These are phyloP conservation scores for Marasmius fiardii DNA, from an alignment of 1,284 basidiomycete genomes.

Conservation along the genomic window DNA sequence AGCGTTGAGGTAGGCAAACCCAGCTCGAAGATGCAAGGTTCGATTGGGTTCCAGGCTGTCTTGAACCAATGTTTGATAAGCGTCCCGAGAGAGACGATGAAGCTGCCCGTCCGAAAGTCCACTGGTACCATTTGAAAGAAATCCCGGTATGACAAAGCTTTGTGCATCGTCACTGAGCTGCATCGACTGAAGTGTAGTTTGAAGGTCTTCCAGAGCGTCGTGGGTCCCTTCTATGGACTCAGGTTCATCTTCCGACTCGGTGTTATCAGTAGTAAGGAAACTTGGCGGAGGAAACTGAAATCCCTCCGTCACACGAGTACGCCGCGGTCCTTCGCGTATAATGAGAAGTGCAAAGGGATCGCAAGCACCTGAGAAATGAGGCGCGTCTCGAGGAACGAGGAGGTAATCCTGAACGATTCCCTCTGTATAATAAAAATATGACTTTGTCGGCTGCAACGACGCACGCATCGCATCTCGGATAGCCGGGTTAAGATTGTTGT, in stretches of 20 bases:
- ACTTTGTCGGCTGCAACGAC: slow-evolving; percentile 54
- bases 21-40: slow-evolving; percentile 42
- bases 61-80: slow-evolving; percentile 35
- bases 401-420: slow-evolving; percentile 77
- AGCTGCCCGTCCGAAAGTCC: slow-evolving; percentile 41
- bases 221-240: slow-evolving; percentile 17
- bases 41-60: slow-evolving; percentile 20
- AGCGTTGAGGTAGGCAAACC: slow-evolving; percentile 49
- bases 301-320: slow-evolving; percentile 43
- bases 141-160: slow-evolving; percentile 33
- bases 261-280: slow-evolving; percentile 27
- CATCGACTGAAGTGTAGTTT: slow-evolving; percentile 40
- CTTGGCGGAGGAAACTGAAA: slow-evolving; percentile 55
- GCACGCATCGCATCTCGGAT: slow-evolving; percentile 64
- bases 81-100: slow-evolving; percentile 39
- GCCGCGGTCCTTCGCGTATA: slow-evolving; percentile 38
- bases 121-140: slow-evolving; percentile 36
- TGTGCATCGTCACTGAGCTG: slow-evolving; percentile 37
- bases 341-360: slow-evolving; percentile 70
- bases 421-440: slow-evolving; percentile 59
- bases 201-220: slow-evolving; percentile 36
- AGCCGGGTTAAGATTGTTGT: slow-evolving; percentile 40
- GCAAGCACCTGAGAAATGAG: slow-evolving; percentile 67
- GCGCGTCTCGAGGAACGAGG: slow-evolving; percentile 67
- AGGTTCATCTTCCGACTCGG: slow-evolving; percentile 3